phyloP scores from a whole-genome alignment of 2,329 filamentous ascomycete species.

The Fusarium tanahbumbuense region DNA sequence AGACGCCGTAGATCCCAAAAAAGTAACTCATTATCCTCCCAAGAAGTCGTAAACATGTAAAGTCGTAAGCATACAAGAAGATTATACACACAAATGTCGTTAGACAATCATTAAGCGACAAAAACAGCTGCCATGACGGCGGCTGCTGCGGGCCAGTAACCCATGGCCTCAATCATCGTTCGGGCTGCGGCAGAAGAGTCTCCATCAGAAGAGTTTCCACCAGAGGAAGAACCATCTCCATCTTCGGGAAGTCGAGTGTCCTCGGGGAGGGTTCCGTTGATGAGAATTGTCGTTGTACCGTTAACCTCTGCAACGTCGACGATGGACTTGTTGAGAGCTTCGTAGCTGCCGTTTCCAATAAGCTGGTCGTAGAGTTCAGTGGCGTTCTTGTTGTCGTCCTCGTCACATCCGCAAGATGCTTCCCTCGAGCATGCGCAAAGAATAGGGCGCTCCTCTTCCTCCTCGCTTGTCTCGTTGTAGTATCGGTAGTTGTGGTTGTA shows the following conservation, averaged over 20 bases:
- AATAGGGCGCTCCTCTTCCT: constrained; percentile 52
- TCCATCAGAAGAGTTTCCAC: not conserved
- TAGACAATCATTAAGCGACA: constrained; percentile 49
- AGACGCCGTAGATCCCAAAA: constrained; percentile 10
- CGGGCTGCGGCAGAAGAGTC: constrained; percentile 43
- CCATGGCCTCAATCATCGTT: constrained; percentile 53
- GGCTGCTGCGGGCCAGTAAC: constrained; percentile 63
- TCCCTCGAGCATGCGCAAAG: constrained; percentile 64
- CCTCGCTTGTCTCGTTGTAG: constrained; percentile 62
- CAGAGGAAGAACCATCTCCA: no score
- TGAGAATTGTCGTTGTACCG: constrained; percentile 71
- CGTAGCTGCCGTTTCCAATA: constrained; percentile 73
- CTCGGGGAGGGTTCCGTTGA: constrained; percentile 83
- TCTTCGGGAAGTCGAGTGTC: constrained; percentile 66
- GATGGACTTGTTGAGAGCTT: constrained; percentile 68
- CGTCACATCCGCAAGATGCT: constrained; percentile 73
- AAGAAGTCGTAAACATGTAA: constrained; percentile 21
- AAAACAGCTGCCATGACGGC: constrained; percentile 60
- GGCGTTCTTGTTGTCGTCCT: constrained; percentile 62
- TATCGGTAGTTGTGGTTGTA: constrained; percentile 57
- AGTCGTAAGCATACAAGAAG: constrained; percentile 30
- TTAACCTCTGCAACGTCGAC: constrained; percentile 71
- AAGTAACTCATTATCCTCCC: constrained; percentile 1
- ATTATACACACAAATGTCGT: constrained; percentile 8
- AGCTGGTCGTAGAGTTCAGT: constrained; percentile 69